These are phyloP conservation scores for Peniophora sp. DNA, from an alignment of 1,284 basidiomycete species.

Conservation along the genomic window DNA sequence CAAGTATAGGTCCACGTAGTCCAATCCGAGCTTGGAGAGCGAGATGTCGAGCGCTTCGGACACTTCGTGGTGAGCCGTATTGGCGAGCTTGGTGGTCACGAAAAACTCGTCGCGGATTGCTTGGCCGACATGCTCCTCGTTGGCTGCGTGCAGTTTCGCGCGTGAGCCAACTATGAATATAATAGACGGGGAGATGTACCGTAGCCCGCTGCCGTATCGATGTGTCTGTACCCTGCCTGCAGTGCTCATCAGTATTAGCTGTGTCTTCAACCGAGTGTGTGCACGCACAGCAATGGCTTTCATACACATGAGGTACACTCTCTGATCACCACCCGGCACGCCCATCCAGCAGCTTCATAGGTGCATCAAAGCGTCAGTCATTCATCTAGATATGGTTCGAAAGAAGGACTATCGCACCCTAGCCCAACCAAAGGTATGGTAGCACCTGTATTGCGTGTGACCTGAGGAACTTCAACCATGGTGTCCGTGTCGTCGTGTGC, in stretches of 20 bases:
- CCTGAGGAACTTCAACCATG: no score
- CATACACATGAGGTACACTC: no score
- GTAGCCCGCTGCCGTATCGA: neutral
- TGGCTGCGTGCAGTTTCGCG: constrained; percentile 18
- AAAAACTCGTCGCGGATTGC: constrained; percentile 44
- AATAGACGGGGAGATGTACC: no score
- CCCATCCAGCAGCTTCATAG: neutral
- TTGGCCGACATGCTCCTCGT: constrained; percentile 40
- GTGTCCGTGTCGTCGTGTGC: no score
- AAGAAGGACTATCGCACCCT: constrained; percentile 18
- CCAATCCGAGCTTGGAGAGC: constrained; percentile 46
- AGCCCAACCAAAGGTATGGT: no score
- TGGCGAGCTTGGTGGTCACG: constrained; percentile 39
- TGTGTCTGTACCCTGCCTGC: neutral
- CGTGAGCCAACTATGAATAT: no score
- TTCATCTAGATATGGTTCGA: constrained; percentile 29
- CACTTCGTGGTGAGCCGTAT: constrained; percentile 35
- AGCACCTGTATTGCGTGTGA: no score
- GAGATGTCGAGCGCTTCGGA: constrained; percentile 46
- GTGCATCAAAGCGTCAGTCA: constrained; percentile 18
- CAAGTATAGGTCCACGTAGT: constrained; percentile 68
- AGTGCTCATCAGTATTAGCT: neutral
- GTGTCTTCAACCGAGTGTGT: neutral
- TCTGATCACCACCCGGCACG: no score
- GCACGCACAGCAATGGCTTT: no score